Evolutionary conservation across 768 basidiomycete species (phyloP).

Genomic region (Clavaria fumosa): DNA sequence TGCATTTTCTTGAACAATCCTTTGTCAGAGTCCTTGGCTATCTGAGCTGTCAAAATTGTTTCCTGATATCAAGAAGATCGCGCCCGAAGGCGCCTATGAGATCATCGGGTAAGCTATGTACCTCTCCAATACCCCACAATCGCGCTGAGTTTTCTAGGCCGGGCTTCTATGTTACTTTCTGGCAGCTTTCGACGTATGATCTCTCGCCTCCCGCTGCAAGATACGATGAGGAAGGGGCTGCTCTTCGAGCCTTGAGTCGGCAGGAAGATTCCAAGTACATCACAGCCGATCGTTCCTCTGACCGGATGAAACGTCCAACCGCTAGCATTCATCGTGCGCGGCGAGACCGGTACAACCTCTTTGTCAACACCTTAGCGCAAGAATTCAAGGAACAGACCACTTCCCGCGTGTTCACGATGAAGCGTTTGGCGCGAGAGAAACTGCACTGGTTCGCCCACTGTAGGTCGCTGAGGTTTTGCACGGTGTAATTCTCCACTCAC

Average conservation of each 20-base stretch:
- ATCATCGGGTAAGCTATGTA: constrained; percentile 49
- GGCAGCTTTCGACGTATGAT: constrained; percentile 91
- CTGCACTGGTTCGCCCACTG: constrained; percentile 70
- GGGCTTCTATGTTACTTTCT: constrained; percentile 90
- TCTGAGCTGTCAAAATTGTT: constrained; percentile 59
- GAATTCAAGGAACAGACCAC: constrained; percentile 68
- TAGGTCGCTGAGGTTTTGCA: constrained; percentile 11
- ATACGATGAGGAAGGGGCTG: constrained; percentile 66
- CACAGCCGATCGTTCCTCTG: constrained; percentile 57
- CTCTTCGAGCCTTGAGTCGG: constrained; percentile 43
- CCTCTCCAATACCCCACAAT: constrained; percentile 3
- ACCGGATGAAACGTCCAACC: constrained; percentile 40
- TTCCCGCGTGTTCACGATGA: constrained; percentile 58
- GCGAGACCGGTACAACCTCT: constrained; percentile 52
- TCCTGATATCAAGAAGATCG: constrained; percentile 56
- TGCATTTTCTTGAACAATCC: background rate
- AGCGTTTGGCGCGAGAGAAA: constrained; percentile 65
- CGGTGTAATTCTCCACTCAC: constrained; percentile 4
- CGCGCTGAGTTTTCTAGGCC: constrained; percentile 33
- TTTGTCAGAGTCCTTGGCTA: constrained; percentile 57
- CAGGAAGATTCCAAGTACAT: constrained; percentile 51
- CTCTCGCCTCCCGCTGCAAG: constrained; percentile 57
- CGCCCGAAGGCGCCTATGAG: constrained; percentile 47
- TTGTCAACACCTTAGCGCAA: constrained; percentile 39
- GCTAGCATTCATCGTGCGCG: constrained; percentile 42